A percentile compares a stretch with the other conserved stretches of the same genome.
Evolutionary conservation across 129 eudicot species (phyloP).

Genomic region (Centrapalus pauciflorus): DNA sequence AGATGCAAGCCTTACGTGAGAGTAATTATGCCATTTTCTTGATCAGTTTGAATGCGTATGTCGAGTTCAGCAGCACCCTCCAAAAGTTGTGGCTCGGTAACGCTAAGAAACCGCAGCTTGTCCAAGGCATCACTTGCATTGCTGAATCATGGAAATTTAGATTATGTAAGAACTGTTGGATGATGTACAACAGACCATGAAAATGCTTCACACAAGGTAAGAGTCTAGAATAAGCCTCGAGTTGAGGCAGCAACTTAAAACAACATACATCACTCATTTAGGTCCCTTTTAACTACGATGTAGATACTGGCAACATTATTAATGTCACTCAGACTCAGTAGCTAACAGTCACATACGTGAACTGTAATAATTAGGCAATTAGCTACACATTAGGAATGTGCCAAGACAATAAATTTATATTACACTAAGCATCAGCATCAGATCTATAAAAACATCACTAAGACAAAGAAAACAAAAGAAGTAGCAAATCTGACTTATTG

Average conservation of each 20-base stretch:
- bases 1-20: slow-evolving; percentile 52
- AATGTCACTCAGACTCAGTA: neutral
- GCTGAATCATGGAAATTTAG: slow-evolving; percentile 30
- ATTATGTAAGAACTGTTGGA: neutral
- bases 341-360: neutral
- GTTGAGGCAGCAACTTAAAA: neutral
- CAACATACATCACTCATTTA: neutral
- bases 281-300: neutral
- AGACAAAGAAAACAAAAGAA: neutral
- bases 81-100: slow-evolving; percentile 70
- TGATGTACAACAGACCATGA: neutral
- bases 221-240: neutral
- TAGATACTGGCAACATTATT: neutral
- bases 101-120: slow-evolving; percentile 92
- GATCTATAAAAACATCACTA: neutral
- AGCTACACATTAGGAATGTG: neutral
- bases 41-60: slow-evolving; percentile 83
- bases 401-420: neutral
- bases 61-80: slow-evolving; percentile 82
- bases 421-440: neutral
- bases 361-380: no score
- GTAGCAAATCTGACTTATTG: neutral
- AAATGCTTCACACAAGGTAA: neutral
- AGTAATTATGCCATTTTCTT: slow-evolving; percentile 80
- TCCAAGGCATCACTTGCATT: slow-evolving; percentile 99